Evolutionary conservation across 2,329 filamentous ascomycete species (phyloP).

Genomic region (Fusarium coffeatum): DNA sequence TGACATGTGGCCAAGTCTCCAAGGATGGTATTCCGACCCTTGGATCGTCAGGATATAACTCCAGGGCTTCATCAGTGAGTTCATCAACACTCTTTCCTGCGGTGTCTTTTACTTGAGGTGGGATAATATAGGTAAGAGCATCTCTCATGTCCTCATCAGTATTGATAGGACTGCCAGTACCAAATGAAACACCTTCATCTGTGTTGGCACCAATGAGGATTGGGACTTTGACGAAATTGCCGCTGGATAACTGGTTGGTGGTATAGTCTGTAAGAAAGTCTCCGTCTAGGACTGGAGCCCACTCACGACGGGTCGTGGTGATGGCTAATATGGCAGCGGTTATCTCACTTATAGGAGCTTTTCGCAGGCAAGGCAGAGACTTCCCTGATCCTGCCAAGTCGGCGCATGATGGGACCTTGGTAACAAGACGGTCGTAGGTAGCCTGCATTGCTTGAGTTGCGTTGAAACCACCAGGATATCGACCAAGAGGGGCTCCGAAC

Average conservation of each 20-base stretch:
- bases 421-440: slow-evolving; percentile 47
- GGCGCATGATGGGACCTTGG: slow-evolving; percentile 41
- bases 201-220: slow-evolving; percentile 52
- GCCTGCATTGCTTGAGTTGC: slow-evolving; percentile 45
- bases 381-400: slow-evolving; percentile 36
- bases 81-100: slow-evolving; percentile 41
- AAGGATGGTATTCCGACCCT: slow-evolving; percentile 51
- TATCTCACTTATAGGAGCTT: slow-evolving; percentile 47
- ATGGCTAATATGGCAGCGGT: slow-evolving; percentile 28
- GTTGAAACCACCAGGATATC: slow-evolving; percentile 47
- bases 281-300: slow-evolving; percentile 50
- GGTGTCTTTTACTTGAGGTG: slow-evolving; percentile 14
- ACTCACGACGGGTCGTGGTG: slow-evolving; percentile 5
- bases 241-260: slow-evolving; percentile 47
- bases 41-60: slow-evolving; percentile 50
- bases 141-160: slow-evolving; percentile 47
- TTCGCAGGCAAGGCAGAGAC: slow-evolving; percentile 47
- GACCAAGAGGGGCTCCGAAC: slow-evolving; percentile 49
- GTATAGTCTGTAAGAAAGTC: slow-evolving; percentile 52
- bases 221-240: slow-evolving; percentile 52
- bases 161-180: slow-evolving; percentile 40
- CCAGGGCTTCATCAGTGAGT: slow-evolving; percentile 41
- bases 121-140: slow-evolving; percentile 19
- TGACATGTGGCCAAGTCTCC: slow-evolving; percentile 48
- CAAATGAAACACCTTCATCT: slow-evolving; percentile 48